These are phyloP conservation scores for Pinus albicaulis DNA, from an alignment of 75 land plant genomes.

Conservation along the genomic window DNA sequence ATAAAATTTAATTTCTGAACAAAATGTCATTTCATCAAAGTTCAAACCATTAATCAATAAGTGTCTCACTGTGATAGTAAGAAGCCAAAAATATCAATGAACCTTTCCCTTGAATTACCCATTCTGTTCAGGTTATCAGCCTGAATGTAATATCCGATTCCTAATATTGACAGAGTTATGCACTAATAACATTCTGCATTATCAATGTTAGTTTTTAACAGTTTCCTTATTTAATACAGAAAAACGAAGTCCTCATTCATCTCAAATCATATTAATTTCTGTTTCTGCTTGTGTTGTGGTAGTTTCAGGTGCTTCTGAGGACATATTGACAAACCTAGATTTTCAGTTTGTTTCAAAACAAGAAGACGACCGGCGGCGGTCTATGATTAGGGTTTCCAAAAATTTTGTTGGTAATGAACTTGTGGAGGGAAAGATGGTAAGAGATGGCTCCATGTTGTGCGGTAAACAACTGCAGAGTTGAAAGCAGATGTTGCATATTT, in stretches of 20 bases:
- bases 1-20: too few relatives aligned
- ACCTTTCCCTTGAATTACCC: too few relatives aligned
- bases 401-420: constrained; percentile 41
- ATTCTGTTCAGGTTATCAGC: too few relatives aligned
- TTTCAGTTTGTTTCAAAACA: constrained; percentile 25
- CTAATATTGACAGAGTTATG: too few relatives aligned
- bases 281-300: background rate
- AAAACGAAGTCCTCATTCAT: background rate
- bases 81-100: too few relatives aligned
- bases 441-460: background rate
- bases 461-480: background rate
- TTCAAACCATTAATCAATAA: too few relatives aligned
- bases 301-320: constrained; percentile 3
- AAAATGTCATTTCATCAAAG: too few relatives aligned
- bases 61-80: too few relatives aligned
- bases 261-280: background rate
- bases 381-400: constrained; percentile 33
- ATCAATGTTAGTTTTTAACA: background rate
- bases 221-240: background rate
- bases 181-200: background rate
- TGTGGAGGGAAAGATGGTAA: constrained; percentile 69
- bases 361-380: constrained; percentile 27
- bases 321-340: constrained; percentile 10
- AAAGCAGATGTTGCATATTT: background rate
- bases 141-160: too few relatives aligned